Percentiles rank a stretch among this genome's conserved stretches.
phyloP scores from a whole-genome alignment of 805 yeast species.

The Ogataea polymorpha region DNA sequence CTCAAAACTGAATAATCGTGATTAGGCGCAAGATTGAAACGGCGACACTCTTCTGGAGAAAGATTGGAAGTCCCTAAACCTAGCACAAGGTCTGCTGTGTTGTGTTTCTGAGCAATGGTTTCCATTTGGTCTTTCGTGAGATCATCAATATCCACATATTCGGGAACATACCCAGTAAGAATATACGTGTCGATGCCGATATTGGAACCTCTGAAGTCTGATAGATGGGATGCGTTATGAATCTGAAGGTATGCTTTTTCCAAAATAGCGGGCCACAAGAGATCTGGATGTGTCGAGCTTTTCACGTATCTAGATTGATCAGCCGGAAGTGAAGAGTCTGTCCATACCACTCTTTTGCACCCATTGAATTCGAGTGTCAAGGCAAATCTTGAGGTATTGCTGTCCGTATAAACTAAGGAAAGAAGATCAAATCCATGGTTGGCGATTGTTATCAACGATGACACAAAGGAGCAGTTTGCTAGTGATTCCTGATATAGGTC shows the following conservation, averaged over 20 bases:
- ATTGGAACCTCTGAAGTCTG: conserved; percentile 70
- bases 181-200: conserved; percentile 66
- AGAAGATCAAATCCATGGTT: conserved; percentile 25
- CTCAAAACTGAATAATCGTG: conserved; percentile 71
- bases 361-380: conserved; percentile 55
- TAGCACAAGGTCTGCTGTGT: conserved; percentile 39
- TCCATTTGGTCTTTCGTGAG: conserved; percentile 33
- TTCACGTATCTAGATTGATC: conserved; percentile 29
- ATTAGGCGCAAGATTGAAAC: conserved; percentile 43
- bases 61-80: conserved; percentile 68
- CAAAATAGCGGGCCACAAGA: conserved; percentile 67
- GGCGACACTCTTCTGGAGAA: conserved; percentile 33
- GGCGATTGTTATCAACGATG: conserved; percentile 55
- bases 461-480: conserved; percentile 76
- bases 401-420: conserved; percentile 28
- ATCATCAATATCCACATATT: conserved; percentile 38
- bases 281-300: conserved; percentile 32
- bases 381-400: conserved; percentile 26
- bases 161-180: conserved; percentile 74
- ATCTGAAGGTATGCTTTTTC: conserved; percentile 74
- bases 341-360: conserved; percentile 40
- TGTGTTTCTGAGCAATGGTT: conserved; percentile 30
- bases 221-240: conserved; percentile 42
- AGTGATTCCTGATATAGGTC: conserved; percentile 47
- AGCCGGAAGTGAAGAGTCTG: conserved; percentile 43